These are phyloP conservation scores for Annulohypoxylon stygium DNA, from an alignment of 495 filamentous ascomycete genomes.

Conservation along the genomic window DNA sequence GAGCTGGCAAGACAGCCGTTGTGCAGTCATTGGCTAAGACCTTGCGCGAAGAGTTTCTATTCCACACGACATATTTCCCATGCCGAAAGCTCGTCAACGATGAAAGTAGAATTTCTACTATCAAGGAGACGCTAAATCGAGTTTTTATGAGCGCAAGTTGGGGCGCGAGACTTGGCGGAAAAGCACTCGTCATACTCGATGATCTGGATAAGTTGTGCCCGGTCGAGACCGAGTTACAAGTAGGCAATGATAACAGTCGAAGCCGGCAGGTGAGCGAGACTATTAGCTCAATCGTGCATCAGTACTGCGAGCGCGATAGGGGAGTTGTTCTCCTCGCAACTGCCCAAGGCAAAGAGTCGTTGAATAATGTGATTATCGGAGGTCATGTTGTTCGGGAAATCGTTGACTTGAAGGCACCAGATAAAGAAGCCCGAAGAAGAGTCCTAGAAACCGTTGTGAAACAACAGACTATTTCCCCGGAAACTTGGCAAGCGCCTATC, in stretches of 20 bases:
- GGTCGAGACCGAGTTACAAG: constrained; percentile 90
- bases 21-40: constrained; percentile 71
- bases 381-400: constrained; percentile 87
- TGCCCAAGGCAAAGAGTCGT: constrained; percentile 88
- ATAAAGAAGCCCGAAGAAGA: constrained; percentile 87
- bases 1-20: constrained; percentile 88
- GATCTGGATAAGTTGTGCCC: constrained; percentile 94
- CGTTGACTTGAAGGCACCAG: constrained; percentile 85
- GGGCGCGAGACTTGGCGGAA: constrained; percentile 87
- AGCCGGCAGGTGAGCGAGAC: constrained; percentile 93
- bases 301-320: constrained; percentile 79
- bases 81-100: constrained; percentile 88
- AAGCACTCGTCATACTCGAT: constrained; percentile 86
- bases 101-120: constrained; percentile 85
- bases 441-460: constrained; percentile 80
- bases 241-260: constrained; percentile 89
- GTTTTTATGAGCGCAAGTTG: constrained; percentile 90
- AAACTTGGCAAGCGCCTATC: constrained; percentile 54
- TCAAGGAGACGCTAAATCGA: constrained; percentile 87
- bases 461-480: constrained; percentile 59
- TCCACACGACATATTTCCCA: constrained; percentile 82
- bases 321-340: constrained; percentile 91
- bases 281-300: constrained; percentile 82
- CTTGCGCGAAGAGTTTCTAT: constrained; percentile 74
- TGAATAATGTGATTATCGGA: constrained; percentile 83